A percentile compares a stretch with the other conserved stretches of the same genome.
phyloP scores from a whole-genome alignment of 345 rosid genomes.

The Heritiera littoralis region DNA sequence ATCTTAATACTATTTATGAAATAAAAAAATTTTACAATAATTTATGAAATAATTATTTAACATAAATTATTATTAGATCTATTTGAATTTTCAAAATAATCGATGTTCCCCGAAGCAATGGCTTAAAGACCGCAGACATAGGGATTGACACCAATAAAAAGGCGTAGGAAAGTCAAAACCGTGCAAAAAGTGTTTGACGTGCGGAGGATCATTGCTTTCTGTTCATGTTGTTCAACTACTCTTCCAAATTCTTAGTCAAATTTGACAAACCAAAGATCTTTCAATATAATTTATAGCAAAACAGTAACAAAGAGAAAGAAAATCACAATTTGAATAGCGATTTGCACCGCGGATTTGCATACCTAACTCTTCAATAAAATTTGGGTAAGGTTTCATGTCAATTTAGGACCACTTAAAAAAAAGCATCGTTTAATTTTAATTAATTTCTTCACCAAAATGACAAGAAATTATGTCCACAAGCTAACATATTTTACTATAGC shows the following conservation, averaged over 20 bases:
- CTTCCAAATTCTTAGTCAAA: neutral
- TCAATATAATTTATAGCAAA: neutral
- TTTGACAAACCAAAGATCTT: neutral
- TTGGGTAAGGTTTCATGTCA: neutral
- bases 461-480: neutral
- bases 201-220: neutral
- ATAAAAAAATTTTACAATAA: too few species aligned
- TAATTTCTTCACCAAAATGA: neutral
- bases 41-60: too few species aligned
- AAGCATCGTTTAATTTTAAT: neutral
- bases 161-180: neutral
- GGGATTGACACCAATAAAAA: neutral
- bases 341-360: neutral
- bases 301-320: neutral
- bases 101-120: too few species aligned
- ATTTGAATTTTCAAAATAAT: too few species aligned
- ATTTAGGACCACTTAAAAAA: neutral
- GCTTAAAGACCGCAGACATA: neutral
- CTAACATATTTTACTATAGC: neutral
- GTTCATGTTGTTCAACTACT: neutral
- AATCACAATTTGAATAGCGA: neutral
- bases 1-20: too few species aligned
- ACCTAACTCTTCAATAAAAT: neutral
- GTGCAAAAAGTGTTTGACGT: neutral
- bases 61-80: too few species aligned